Percentiles rank a stretch among this genome's conserved stretches.
phyloP scores from a whole-genome alignment of 2,329 filamentous ascomycete genomes.

The Dichotomopilus funicola region DNA sequence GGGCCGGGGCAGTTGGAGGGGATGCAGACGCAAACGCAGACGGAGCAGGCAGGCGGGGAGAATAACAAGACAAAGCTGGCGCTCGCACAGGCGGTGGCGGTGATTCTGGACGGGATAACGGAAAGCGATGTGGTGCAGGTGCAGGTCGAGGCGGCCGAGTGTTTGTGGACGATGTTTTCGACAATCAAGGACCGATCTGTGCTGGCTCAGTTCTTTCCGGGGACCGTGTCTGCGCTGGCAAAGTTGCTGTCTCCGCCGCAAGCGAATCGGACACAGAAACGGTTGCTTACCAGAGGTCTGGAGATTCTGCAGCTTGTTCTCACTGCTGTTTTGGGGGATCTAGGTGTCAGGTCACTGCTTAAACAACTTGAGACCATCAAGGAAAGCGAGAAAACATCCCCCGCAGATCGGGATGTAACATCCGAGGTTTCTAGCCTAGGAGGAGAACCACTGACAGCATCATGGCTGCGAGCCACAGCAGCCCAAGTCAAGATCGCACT shows the following conservation, averaged over 20 bases:
- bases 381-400: constrained; percentile 7
- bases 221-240: constrained; percentile 74
- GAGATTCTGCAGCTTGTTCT: constrained; percentile 51
- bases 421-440: constrained; percentile 12
- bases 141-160: constrained; percentile 62
- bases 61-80: constrained; percentile 62
- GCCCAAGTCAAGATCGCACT: constrained; percentile 79
- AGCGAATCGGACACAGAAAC: constrained; percentile 46
- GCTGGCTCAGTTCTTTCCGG: constrained; percentile 79
- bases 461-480: constrained; percentile 75
- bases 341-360: constrained; percentile 45
- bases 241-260: constrained; percentile 66
- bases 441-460: constrained; percentile 36
- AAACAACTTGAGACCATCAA: constrained; percentile 26
- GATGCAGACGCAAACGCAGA: not conserved
- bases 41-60: constrained; percentile 16
- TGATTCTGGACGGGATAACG: constrained; percentile 67
- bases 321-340: constrained; percentile 50
- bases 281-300: constrained; percentile 58
- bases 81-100: constrained; percentile 74
- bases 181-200: constrained; percentile 66
- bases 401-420: constrained; percentile 18
- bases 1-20: constrained; percentile 35
- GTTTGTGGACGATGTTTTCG: constrained; percentile 55
- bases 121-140: constrained; percentile 59